phyloP scores from a whole-genome alignment of 495 filamentous ascomycete genomes.

The Tuber melanosporum region DNA sequence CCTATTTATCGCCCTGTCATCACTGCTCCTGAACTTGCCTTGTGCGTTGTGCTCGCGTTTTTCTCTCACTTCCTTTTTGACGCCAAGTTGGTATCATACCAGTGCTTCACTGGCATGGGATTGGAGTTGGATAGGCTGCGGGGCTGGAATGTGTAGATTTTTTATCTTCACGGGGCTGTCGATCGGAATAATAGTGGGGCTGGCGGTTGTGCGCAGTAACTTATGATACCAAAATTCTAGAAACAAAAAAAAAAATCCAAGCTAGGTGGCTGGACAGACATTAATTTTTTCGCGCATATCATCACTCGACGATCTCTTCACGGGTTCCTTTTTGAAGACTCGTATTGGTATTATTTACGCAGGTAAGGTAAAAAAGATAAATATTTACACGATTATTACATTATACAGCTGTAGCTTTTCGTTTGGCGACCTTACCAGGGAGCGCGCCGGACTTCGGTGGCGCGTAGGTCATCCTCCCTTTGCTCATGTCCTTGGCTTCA shows the following conservation, averaged over 20 bases:
- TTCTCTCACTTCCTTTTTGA: too few species aligned
- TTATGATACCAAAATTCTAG: not conserved
- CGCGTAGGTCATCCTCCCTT: constrained; percentile 35
- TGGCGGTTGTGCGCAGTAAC: not conserved
- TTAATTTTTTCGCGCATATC: not conserved
- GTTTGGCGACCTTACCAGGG: not conserved
- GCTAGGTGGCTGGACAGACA: not conserved
- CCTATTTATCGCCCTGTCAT: too few species aligned
- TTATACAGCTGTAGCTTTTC: not conserved
- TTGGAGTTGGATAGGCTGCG: not conserved
- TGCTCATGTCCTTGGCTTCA: constrained; percentile 25
- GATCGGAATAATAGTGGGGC: not conserved
- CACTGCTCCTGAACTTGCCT: too few species aligned
- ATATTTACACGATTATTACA: not conserved
- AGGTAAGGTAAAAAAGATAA: not conserved
- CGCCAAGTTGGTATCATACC: too few species aligned
- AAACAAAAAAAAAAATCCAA: not conserved
- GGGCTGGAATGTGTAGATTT: not conserved
- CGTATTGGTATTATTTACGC: not conserved
- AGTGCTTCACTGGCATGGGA: too few species aligned
- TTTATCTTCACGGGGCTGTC: not conserved
- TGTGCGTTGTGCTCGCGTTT: too few species aligned
- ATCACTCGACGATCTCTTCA: not conserved
- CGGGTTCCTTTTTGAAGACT: not conserved
- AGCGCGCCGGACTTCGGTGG: constrained; percentile 18